These are phyloP conservation scores for Pterula multifida DNA, from an alignment of 1,284 basidiomycete species.

Conservation along the genomic window DNA sequence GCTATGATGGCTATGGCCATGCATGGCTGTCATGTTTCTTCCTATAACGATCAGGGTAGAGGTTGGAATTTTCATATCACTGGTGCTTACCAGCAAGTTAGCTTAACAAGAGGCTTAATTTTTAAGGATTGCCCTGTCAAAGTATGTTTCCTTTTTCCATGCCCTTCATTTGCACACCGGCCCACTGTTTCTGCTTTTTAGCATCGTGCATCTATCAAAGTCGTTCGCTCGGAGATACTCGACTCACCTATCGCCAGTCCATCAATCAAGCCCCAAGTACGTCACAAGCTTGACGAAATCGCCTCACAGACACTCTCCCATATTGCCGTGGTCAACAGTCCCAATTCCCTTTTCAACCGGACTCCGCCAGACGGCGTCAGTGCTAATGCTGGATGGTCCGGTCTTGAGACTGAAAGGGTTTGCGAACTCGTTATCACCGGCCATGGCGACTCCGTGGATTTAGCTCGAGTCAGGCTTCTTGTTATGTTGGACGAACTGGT, in stretches of 20 bases:
- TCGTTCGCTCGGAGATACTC: slow-evolving; percentile 86
- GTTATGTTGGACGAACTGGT: slow-evolving; percentile 94
- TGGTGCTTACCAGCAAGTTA: slow-evolving; percentile 87
- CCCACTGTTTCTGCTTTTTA: slow-evolving; percentile 20
- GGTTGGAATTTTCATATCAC: slow-evolving; percentile 87
- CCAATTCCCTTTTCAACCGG: slow-evolving; percentile 55
- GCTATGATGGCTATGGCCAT: slow-evolving; percentile 69
- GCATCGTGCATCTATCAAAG: slow-evolving; percentile 80
- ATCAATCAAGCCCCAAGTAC: slow-evolving; percentile 80
- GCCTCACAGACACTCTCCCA: slow-evolving; percentile 80
- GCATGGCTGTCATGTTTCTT: slow-evolving; percentile 76
- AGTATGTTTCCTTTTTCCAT: slow-evolving; percentile 27
- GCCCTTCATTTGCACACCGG: slow-evolving; percentile 6
- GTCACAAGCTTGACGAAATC: slow-evolving; percentile 83
- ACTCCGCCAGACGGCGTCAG: slow-evolving; percentile 69
- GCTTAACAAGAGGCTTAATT: slow-evolving; percentile 81
- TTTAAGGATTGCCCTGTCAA: slow-evolving; percentile 83
- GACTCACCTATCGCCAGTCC: slow-evolving; percentile 75
- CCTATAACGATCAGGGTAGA: slow-evolving; percentile 59
- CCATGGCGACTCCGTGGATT: slow-evolving; percentile 78
- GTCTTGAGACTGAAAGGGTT: slow-evolving; percentile 86
- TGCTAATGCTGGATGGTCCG: slow-evolving; percentile 66
- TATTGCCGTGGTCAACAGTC: slow-evolving; percentile 82
- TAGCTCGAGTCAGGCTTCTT: slow-evolving; percentile 81
- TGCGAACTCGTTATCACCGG: slow-evolving; percentile 91